These are phyloP conservation scores for Senecio squalidus DNA, from an alignment of 140 eudicot species.

Conservation along the genomic window DNA sequence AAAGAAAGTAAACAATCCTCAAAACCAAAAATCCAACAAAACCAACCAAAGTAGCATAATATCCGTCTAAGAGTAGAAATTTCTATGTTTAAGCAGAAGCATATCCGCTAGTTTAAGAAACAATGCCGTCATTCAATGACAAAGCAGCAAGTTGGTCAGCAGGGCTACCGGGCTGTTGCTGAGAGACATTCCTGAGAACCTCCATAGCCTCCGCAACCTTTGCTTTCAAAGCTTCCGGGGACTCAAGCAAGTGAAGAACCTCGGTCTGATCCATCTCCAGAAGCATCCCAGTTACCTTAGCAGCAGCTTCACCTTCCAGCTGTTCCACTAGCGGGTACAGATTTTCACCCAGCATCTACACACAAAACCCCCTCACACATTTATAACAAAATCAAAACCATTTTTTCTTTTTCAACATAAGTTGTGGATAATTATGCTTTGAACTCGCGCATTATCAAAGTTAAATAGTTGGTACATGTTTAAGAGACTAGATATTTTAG, in stretches of 20 bases:
- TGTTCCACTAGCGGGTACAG: constrained; percentile 84
- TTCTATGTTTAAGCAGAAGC: background rate
- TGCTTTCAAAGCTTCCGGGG: constrained; percentile 77
- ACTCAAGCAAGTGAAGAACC: constrained; percentile 74
- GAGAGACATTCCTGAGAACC: constrained; percentile 67
- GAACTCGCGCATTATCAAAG: no score
- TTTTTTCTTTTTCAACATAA: no score
- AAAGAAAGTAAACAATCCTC: constrained; percentile 7
- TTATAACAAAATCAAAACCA: background rate
- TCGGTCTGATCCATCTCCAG: constrained; percentile 88
- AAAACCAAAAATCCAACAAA: constrained; percentile 10
- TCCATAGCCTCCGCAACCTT: constrained; percentile 91
- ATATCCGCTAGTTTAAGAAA: constrained; percentile 17
- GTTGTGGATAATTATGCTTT: no score
- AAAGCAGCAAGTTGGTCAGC: constrained; percentile 69
- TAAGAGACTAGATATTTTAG: no score
- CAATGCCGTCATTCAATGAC: constrained; percentile 52
- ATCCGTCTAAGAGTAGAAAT: background rate
- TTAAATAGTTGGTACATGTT: no score
- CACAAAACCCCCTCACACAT: background rate
- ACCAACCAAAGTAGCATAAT: constrained; percentile 15
- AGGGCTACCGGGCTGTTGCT: constrained; percentile 46
- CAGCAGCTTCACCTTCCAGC: constrained; percentile 72
- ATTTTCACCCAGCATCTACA: constrained; percentile 86
- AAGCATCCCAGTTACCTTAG: constrained; percentile 94